phyloP scores from a whole-genome alignment of 768 basidiomycete species.

The Trametes villosa region DNA sequence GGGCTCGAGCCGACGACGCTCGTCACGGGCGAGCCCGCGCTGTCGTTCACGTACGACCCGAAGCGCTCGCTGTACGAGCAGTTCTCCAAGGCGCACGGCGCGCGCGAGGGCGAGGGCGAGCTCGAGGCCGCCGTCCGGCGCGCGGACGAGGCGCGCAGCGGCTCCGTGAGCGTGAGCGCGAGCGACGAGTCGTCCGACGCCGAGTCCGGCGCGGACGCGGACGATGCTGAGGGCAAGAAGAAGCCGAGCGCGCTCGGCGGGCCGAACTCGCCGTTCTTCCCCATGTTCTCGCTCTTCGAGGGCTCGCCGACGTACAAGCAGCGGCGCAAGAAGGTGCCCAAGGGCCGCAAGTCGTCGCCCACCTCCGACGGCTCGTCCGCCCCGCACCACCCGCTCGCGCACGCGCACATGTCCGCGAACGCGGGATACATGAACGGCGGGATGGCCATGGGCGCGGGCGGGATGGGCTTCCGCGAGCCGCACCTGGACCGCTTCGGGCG shows the following conservation, averaged over 20 bases:
- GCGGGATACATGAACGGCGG: background rate
- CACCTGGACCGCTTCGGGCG: constrained; percentile 38
- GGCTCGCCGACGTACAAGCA: constrained; percentile 90
- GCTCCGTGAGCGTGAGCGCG: background rate
- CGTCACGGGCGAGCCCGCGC: constrained; percentile 78
- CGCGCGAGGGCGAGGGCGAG: constrained; percentile 41
- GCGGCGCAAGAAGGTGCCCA: constrained; percentile 73
- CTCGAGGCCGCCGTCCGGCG: constrained; percentile 37
- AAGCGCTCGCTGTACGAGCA: constrained; percentile 88
- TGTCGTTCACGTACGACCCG: constrained; percentile 87
- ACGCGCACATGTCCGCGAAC: background rate
- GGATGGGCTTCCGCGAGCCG: constrained; percentile 26
- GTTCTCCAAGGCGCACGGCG: constrained; percentile 56
- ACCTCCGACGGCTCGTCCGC: constrained; percentile 3
- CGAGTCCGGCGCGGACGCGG: constrained; percentile 29
- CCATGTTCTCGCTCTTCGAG: constrained; percentile 76
- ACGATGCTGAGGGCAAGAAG: constrained; percentile 24
- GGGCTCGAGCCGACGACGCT: constrained; percentile 84
- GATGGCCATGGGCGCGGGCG: background rate
- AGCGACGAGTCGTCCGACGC: constrained; percentile 12
- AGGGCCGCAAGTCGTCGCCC: constrained; percentile 38
- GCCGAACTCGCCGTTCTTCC: constrained; percentile 53
- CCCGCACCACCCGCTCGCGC: background rate
- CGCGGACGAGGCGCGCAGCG: constrained; percentile 32
- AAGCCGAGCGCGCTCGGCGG: constrained; percentile 27